phyloP scores from a whole-genome alignment of 768 basidiomycete genomes.

The Cystobasidium tubakii region DNA sequence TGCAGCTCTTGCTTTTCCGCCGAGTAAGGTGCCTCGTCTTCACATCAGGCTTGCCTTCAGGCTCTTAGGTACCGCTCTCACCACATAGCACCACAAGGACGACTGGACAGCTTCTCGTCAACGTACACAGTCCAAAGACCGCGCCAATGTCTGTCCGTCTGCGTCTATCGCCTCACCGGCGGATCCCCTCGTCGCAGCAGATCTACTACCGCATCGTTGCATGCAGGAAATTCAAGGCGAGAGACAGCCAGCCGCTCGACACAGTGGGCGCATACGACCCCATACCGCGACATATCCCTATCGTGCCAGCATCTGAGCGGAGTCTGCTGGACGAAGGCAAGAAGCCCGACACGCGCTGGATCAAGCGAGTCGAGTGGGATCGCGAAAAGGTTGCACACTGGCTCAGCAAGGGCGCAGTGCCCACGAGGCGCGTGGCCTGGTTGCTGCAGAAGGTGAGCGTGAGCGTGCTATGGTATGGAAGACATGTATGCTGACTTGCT shows the following conservation, averaged over 20 bases:
- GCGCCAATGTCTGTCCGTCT: constrained; percentile 15
- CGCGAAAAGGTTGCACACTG: constrained; percentile 18
- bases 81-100: no score
- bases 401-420: constrained; percentile 28
- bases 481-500: neutral
- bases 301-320: neutral
- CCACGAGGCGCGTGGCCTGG: constrained; percentile 21
- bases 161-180: constrained; percentile 30
- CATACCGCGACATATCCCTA: constrained; percentile 1
- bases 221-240: neutral
- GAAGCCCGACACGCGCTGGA: neutral
- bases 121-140: neutral
- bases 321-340: constrained; percentile 35
- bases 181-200: constrained; percentile 17
- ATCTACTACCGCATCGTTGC: constrained; percentile 31
- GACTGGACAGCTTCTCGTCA: no score
- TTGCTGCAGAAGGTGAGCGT: constrained; percentile 27
- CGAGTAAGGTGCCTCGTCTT: no score
- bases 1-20: no score
- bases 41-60: no score
- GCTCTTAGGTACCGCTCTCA: no score
- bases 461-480: neutral
- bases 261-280: constrained; percentile 30
- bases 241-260: constrained; percentile 19
- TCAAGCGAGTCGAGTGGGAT: constrained; percentile 35